These are phyloP conservation scores for Cucumis sativus DNA, from an alignment of 306 rosid genomes.

Conservation along the genomic window DNA sequence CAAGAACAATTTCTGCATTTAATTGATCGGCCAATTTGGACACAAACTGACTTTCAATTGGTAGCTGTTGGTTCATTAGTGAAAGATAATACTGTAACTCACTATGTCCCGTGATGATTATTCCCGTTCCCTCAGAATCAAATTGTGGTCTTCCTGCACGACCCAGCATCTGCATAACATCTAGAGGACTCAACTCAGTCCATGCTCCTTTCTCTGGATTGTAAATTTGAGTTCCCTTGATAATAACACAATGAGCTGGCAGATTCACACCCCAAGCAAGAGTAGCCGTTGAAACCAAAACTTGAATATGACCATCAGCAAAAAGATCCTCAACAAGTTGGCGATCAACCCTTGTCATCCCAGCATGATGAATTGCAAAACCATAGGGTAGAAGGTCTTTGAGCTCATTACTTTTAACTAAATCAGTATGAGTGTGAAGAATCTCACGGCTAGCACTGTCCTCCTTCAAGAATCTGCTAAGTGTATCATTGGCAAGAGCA, in stretches of 20 bases:
- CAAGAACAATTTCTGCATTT: constrained; percentile 89
- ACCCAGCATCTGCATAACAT: constrained; percentile 95
- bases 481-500: constrained; percentile 90
- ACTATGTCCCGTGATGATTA: constrained; percentile 78
- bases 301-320: constrained; percentile 92
- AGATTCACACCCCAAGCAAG: constrained; percentile 99
- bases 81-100: constrained; percentile 93
- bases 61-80: constrained; percentile 89
- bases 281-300: constrained; percentile 91
- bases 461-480: constrained; percentile 82
- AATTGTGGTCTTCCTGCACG: constrained; percentile 97
- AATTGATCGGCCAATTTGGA: constrained; percentile 86
- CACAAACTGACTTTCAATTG: constrained; percentile 87
- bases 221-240: constrained; percentile 91
- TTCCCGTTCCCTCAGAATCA: constrained; percentile 84
- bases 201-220: constrained; percentile 94
- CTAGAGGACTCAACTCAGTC: constrained; percentile 94
- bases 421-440: constrained; percentile 87
- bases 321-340: constrained; percentile 95
- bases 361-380: constrained; percentile 96
- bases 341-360: constrained; percentile 81
- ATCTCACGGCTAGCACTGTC: constrained; percentile 98
- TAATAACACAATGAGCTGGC: constrained; percentile 85
- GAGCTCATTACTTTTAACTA: constrained; percentile 87
- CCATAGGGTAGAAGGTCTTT: constrained; percentile 94